Evolutionary conservation across 345 rosid species (phyloP).

Genomic region (Turritis glabra): DNA sequence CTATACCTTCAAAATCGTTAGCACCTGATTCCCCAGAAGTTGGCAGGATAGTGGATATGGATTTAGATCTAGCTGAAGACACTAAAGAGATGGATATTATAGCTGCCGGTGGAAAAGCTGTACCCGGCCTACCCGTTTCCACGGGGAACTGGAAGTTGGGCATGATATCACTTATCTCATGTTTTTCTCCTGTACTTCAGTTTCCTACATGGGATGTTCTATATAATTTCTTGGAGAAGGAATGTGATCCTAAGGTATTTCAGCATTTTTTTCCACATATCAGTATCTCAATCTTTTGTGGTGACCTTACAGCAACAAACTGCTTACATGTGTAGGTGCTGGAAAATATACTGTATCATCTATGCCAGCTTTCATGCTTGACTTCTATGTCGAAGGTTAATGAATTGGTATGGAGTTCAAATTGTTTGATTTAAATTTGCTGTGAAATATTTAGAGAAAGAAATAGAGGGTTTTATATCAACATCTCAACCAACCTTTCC

Average conservation of each 20-base stretch:
- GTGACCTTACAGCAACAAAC: conserved; percentile 20
- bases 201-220: conserved; percentile 66
- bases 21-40: conserved; percentile 47
- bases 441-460: conserved; percentile 16
- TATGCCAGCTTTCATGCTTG: conserved; percentile 61
- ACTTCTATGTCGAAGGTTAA: conserved; percentile 53
- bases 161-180: conserved; percentile 71
- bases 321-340: conserved; percentile 53
- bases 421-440: conserved; percentile 21
- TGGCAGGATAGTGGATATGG: conserved; percentile 77
- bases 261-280: background rate
- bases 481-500: conserved; percentile 4
- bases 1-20: conserved; percentile 31
- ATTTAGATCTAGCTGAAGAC: conserved; percentile 69
- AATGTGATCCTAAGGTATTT: conserved; percentile 67
- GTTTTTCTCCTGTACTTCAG: conserved; percentile 59
- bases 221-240: conserved; percentile 60
- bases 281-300: conserved; percentile 21
- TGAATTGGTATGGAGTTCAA: conserved; percentile 57
- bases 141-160: conserved; percentile 71
- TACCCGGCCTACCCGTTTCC: conserved; percentile 49
- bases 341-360: conserved; percentile 56
- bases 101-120: conserved; percentile 51
- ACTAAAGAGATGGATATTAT: conserved; percentile 53
- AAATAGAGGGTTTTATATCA: conserved; percentile 9